These are phyloP conservation scores for Teunomyces kruisii DNA, from an alignment of 805 yeast genomes.

Conservation along the genomic window DNA sequence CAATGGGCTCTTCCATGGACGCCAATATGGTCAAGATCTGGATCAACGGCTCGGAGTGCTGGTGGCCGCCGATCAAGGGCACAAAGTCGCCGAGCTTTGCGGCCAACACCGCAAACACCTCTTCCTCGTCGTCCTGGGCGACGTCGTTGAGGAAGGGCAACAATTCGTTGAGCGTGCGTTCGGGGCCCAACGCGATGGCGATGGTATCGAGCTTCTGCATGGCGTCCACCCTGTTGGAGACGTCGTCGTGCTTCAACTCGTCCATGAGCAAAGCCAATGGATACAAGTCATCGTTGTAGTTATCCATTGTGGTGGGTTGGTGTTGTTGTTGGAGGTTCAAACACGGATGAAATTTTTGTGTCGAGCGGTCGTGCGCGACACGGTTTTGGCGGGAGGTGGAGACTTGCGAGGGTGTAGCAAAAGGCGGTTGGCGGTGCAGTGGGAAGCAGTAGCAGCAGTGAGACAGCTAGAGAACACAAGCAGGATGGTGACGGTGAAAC, in stretches of 20 bases:
- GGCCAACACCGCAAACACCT: slow-evolving; percentile 90
- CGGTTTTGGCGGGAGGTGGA: no score
- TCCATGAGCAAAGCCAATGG: slow-evolving; percentile 97
- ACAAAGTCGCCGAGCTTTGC: slow-evolving; percentile 85
- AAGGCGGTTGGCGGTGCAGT: no score
- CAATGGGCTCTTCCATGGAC: slow-evolving; percentile 93
- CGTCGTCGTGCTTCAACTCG: slow-evolving; percentile 95
- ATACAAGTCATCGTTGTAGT: slow-evolving; percentile 63
- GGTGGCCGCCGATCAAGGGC: slow-evolving; percentile 83
- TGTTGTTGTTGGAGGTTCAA: slow-evolving; percentile 1
- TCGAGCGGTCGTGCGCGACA: not conserved
- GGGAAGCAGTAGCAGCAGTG: no score
- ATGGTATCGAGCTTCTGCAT: slow-evolving; percentile 93
- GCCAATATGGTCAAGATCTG: slow-evolving; percentile 79
- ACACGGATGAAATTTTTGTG: slow-evolving; percentile 4
- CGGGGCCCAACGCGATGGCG: slow-evolving; percentile 92
- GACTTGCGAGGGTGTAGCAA: no score
- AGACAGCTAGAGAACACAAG: no score
- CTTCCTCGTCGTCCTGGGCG: slow-evolving; percentile 97
- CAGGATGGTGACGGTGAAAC: no score
- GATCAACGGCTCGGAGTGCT: slow-evolving; percentile 50
- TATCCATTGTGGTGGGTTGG: slow-evolving; percentile 27
- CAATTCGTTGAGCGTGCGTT: slow-evolving; percentile 84
- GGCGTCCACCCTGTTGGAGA: slow-evolving; percentile 88
- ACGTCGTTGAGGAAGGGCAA: slow-evolving; percentile 87